These are phyloP conservation scores for Cladophialophora immunda DNA, from an alignment of 2,329 filamentous ascomycete species.

Conservation along the genomic window DNA sequence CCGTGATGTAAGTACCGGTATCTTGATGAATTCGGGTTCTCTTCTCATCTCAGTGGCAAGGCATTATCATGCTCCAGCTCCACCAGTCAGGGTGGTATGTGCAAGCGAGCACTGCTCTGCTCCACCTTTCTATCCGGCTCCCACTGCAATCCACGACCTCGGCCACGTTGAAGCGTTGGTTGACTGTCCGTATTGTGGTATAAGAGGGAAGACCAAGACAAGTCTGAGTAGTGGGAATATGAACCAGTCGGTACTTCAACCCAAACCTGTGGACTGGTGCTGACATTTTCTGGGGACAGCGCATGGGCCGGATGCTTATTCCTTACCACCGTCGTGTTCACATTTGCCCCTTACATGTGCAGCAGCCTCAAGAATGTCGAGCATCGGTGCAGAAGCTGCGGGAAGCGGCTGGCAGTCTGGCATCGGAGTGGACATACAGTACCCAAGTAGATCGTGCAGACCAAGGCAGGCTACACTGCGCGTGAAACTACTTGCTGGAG, in stretches of 20 bases:
- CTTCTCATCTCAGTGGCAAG: not conserved
- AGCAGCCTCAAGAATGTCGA: conserved; percentile 26
- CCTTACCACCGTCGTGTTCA: conserved; percentile 20
- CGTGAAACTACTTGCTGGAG: not conserved
- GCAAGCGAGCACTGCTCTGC: not conserved
- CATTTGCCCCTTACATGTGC: conserved; percentile 23
- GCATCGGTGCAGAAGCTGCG: conserved; percentile 21
- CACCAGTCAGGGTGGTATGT: conserved; percentile 6
- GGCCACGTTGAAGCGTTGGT: conserved; percentile 23
- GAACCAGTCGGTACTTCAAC: conserved; percentile 21
- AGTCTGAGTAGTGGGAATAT: conserved; percentile 20
- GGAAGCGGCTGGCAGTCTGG: conserved; percentile 20
- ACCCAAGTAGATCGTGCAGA: not conserved
- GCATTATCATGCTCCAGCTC: conserved; percentile 15
- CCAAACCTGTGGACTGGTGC: not conserved
- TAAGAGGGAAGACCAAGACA: conserved; percentile 21
- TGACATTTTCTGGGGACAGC: conserved; percentile 2
- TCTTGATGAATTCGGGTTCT: not conserved
- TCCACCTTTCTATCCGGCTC: not conserved
- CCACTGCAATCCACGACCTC: conserved; percentile 19
- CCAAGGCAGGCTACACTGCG: not conserved
- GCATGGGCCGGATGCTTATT: conserved; percentile 23
- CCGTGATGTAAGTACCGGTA: not conserved
- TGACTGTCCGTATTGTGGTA: conserved; percentile 26
- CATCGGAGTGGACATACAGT: conserved; percentile 25